Conservation (phyloP, 2,329 filamentous ascomycete species). For the Pseudocercospora eumusae region DNA sequence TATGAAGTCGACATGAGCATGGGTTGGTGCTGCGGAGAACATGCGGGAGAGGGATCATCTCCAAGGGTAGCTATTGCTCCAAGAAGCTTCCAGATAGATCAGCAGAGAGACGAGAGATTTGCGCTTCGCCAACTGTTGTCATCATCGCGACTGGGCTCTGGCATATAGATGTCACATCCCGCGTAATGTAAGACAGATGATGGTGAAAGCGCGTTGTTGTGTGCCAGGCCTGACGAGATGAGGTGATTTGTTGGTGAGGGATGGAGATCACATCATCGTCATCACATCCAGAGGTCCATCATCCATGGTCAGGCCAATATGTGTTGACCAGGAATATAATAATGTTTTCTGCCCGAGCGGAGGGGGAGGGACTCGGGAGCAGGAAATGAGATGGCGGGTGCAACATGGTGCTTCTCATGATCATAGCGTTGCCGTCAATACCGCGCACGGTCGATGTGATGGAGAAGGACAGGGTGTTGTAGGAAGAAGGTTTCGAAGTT, state of each 20-base stretch:
- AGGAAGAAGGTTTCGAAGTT: background rate
- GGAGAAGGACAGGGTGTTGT: background rate
- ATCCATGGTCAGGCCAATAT: background rate
- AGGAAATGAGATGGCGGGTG: constrained; percentile 6
- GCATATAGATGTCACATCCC: background rate
- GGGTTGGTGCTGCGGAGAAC: background rate
- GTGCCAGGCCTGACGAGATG: background rate
- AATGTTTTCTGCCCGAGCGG: background rate
- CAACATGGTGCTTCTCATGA: background rate
- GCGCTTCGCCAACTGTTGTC: background rate
- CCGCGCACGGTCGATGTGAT: constrained; percentile 3
- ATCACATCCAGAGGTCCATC: constrained; percentile 4
- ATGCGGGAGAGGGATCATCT: constrained; percentile 8
- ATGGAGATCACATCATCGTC: constrained; percentile 1
- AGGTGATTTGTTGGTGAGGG: constrained; percentile 1
- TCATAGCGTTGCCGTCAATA: constrained; percentile 3
- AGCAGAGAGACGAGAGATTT: constrained; percentile 1
- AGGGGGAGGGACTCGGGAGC: background rate
- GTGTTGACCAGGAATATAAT: background rate
- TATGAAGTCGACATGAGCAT: background rate
- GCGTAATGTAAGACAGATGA: background rate
- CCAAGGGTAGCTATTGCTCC: constrained; percentile 5
- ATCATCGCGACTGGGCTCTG: constrained; percentile 2
- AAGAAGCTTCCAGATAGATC: background rate
- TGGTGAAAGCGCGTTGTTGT: background rate